These are phyloP conservation scores for Cydonia oblonga DNA, from an alignment of 331 rosid species.

Conservation along the genomic window DNA sequence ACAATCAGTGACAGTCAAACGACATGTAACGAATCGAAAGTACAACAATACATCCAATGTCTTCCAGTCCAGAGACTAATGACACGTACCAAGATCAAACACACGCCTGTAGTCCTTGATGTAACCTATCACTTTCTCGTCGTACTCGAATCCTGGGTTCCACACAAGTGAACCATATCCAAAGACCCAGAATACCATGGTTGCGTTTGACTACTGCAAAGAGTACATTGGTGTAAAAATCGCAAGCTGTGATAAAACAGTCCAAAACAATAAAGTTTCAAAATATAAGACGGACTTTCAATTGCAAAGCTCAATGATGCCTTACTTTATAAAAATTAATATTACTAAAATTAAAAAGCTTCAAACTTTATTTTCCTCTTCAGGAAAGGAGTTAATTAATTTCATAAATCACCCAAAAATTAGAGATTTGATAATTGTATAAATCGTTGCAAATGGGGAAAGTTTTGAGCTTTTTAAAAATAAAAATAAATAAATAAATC, in stretches of 20 bases:
- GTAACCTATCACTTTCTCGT: conserved; percentile 68
- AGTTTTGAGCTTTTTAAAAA: background rate
- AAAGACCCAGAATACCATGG: conserved; percentile 93
- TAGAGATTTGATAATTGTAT: background rate
- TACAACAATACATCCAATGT: background rate
- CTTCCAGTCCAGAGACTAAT: background rate
- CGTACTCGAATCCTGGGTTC: conserved; percentile 88
- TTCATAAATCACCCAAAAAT: no score
- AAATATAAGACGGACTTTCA: no score
- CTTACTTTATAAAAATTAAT: background rate
- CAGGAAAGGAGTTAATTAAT: background rate
- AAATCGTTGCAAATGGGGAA: background rate
- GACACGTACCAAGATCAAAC: conserved; percentile 69
- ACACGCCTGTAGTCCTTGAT: conserved; percentile 86
- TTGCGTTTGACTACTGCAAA: conserved; percentile 22
- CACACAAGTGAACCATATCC: conserved; percentile 96
- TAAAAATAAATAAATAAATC: no score
- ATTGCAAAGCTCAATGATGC: background rate
- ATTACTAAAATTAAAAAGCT: background rate
- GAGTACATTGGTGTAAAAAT: background rate
- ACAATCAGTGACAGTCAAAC: background rate
- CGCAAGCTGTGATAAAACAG: background rate
- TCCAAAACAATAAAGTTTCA: no score
- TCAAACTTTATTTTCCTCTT: background rate
- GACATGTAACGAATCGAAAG: background rate